A percentile compares a stretch with the other conserved stretches of the same genome.
Evolutionary conservation across 2,329 filamentous ascomycete genomes (phyloP).

Genomic region (Neopestalotiopsis sp.): DNA sequence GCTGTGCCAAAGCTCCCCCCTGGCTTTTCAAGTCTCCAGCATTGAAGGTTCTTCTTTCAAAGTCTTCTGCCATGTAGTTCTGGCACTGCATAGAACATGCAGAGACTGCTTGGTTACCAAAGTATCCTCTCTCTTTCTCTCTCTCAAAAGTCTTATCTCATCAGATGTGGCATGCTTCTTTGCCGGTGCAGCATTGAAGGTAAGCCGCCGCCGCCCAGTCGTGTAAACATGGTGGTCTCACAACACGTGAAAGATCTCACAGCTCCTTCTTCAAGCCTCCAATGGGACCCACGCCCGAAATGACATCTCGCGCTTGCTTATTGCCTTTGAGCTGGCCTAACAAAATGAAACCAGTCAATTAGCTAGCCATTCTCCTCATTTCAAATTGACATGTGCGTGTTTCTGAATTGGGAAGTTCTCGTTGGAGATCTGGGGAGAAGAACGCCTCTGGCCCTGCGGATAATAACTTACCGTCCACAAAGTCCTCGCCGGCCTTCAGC

Average conservation of each 20-base stretch:
- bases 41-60: not conserved
- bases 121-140: not conserved
- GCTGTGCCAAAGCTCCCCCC: not conserved
- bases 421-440: not conserved
- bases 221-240: not conserved
- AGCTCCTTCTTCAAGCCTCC: constrained; percentile 39
- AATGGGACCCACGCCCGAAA: constrained; percentile 33
- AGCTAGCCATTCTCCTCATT: not conserved
- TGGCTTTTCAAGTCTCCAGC: not conserved
- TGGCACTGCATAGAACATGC: not conserved
- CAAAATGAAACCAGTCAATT: not conserved
- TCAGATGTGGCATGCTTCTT: not conserved
- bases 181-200: not conserved
- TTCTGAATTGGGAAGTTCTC: not conserved
- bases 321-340: constrained; percentile 43
- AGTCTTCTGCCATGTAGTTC: not conserved
- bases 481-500: constrained; percentile 35
- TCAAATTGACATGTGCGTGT: not conserved
- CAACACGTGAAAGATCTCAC: constrained; percentile 17
- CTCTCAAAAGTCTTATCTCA: too few relatives aligned
- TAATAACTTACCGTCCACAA: constrained; percentile 38
- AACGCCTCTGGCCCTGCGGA: not conserved
- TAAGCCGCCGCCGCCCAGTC: not conserved
- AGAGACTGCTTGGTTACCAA: not conserved
- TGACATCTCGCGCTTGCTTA: constrained; percentile 39